Evolutionary conservation across 2,329 filamentous ascomycete genomes (phyloP), one percentile per base, ranked within the genome.

Genomic region (Lasiodiplodia citricola): DNA sequence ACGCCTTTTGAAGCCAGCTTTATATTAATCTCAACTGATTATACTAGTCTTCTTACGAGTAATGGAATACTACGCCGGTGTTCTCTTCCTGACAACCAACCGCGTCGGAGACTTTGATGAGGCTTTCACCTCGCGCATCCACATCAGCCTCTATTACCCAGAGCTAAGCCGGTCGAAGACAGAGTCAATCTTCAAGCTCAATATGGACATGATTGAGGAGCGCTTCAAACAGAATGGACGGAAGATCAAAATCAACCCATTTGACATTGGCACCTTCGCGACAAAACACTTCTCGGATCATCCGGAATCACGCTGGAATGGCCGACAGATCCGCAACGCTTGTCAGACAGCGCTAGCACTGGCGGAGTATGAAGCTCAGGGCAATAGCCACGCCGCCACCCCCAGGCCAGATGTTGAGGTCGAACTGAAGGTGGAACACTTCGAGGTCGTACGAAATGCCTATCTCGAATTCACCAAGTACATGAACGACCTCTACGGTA

Each of bases 91-190:
- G 10, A 79, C 78, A 7, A 79, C 75, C 0, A 78, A 77, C 37
- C 75, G 77, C 14, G 70, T 78, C 0, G 73, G 74, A 13, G 75
- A 73, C 8, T 76, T 78, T 47, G 77, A 69, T 18, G 67, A 69
- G 18, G 67, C 58, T 10, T 66, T 69, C 67, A 69, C 41, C 8
- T 69, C 67, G 2, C 67, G 67, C 2, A 57, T 69, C 10, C 67
- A 69, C 44, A 58, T 69, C 11, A 57, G 72, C 18, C 78, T 79
- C 68, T 78, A 79, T 10, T 85, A 84, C 71, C 71, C 78, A 2
- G 79, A 83, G 13, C 77, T 84, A 2, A 8, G 14, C 14, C 8
- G 0, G 0, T 2, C 23, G 0, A 28, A 28, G 51, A 54, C 51
- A 21, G 23, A 11, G 3, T 14, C 2, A 7, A 10, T 54, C 1